Percentiles rank a stretch among this genome's conserved stretches.
Evolutionary conservation across 148 eudicot species (phyloP).

Genomic region (Tetragonia tetragonoides): DNA sequence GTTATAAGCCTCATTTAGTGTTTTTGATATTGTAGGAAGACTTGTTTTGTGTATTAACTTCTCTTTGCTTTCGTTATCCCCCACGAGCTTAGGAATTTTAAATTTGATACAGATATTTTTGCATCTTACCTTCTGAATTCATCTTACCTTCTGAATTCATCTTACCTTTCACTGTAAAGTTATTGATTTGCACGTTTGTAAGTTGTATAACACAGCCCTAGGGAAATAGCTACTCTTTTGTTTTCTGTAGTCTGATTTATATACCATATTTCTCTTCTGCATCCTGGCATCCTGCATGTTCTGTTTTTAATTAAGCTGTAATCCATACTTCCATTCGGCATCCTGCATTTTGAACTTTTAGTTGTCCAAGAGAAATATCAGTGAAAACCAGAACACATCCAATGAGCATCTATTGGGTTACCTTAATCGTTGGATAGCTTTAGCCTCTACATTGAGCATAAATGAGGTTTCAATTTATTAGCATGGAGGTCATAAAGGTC

Average conservation of each 20-base stretch:
- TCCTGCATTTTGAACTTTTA: too few species aligned
- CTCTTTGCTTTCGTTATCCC: background rate
- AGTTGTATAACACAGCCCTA: background rate
- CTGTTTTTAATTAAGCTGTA: background rate
- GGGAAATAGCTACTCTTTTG: background rate
- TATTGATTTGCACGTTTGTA: background rate
- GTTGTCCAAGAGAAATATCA: background rate
- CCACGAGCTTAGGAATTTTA: background rate
- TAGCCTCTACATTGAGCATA: background rate
- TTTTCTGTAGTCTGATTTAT: background rate
- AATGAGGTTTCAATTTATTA: background rate
- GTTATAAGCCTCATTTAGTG: background rate
- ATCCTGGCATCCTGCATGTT: background rate
- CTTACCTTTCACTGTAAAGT: background rate
- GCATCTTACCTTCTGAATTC: background rate
- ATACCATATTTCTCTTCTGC: background rate
- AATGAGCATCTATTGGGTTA: background rate
- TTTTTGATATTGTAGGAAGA: background rate
- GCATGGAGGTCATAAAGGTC: background rate
- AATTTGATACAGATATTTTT: background rate
- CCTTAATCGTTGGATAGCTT: background rate
- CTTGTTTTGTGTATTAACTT: background rate
- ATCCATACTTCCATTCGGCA: too few species aligned
- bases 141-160: too few species aligned
- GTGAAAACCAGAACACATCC: too few species aligned